A percentile compares a stretch with the other conserved stretches of the same genome.
Conservation (phyloP, 345 rosid species). For the Rubroshorea leprosula region DNA sequence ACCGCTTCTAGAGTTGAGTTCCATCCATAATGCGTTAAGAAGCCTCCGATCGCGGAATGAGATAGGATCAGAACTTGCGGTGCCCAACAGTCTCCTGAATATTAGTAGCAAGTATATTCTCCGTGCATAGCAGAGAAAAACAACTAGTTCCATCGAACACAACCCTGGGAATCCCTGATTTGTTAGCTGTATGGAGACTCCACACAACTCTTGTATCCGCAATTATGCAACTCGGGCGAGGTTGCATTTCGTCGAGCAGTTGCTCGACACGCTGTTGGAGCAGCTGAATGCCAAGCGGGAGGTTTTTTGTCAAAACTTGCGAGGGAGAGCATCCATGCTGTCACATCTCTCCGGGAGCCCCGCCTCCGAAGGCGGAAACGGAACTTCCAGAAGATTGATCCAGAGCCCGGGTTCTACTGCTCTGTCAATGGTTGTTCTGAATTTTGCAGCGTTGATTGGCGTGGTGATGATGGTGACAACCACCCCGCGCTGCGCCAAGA, state of each 20-base stretch:
- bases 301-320: neutral
- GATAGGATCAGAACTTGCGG: no score
- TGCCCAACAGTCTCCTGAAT: slow-evolving; percentile 18
- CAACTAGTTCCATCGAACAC: slow-evolving; percentile 30
- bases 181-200: slow-evolving; percentile 16
- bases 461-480: slow-evolving; percentile 40
- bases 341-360: slow-evolving; percentile 35
- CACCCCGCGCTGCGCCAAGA: slow-evolving; percentile 36
- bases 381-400: slow-evolving; percentile 20
- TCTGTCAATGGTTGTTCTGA: slow-evolving; percentile 13
- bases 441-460: slow-evolving; percentile 30
- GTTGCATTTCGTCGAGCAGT: slow-evolving; percentile 9
- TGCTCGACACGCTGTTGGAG: slow-evolving; percentile 17
- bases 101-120: slow-evolving; percentile 16
- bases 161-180: slow-evolving; percentile 23
- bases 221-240: slow-evolving; percentile 29
- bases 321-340: slow-evolving; percentile 30
- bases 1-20: slow-evolving; percentile 46
- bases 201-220: slow-evolving; percentile 22
- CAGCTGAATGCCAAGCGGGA: slow-evolving; percentile 15
- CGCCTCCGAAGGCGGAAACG: slow-evolving; percentile 21
- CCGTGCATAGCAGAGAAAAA: slow-evolving; percentile 19
- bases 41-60: no score
- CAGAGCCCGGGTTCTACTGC: slow-evolving; percentile 17
- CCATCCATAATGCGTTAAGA: slow-evolving; percentile 50